These are phyloP conservation scores for Theobroma cacao DNA, from an alignment of 345 rosid species.

Conservation along the genomic window DNA sequence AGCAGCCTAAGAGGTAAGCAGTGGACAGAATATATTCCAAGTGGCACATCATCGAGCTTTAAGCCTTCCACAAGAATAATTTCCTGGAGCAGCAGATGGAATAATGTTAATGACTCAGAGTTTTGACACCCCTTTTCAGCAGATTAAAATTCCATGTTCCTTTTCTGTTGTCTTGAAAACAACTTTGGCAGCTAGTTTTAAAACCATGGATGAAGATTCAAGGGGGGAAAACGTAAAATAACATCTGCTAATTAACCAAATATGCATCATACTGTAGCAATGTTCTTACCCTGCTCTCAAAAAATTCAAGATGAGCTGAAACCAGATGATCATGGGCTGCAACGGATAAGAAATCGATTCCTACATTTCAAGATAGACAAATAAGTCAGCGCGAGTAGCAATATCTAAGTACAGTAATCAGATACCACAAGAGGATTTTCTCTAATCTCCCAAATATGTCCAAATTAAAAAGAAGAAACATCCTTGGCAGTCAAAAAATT, in stretches of 20 bases:
- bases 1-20: slow-evolving; percentile 69
- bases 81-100: slow-evolving; percentile 32
- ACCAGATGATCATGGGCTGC: slow-evolving; percentile 51
- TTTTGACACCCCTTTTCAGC: neutral
- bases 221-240: neutral
- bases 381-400: neutral
- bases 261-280: too few species aligned
- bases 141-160: neutral
- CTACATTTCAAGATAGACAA: slow-evolving; percentile 30
- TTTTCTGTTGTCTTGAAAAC: neutral
- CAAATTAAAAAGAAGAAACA: too few species aligned
- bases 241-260: neutral
- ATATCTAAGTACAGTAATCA: too few species aligned
- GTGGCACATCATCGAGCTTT: slow-evolving; percentile 55
- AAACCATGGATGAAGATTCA: too few species aligned
- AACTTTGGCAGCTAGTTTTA: neutral
- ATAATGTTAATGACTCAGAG: neutral
- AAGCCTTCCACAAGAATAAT: slow-evolving; percentile 63
- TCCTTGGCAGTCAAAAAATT: too few species aligned
- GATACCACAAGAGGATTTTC: too few species aligned
- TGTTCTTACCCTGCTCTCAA: slow-evolving; percentile 44
- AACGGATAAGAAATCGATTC: slow-evolving; percentile 73
- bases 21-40: slow-evolving; percentile 64
- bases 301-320: slow-evolving; percentile 44
- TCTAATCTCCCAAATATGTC: too few species aligned